Evolutionary conservation across 768 basidiomycete genomes (phyloP).

Genomic region (Phylloporus rhodoxanthus): DNA sequence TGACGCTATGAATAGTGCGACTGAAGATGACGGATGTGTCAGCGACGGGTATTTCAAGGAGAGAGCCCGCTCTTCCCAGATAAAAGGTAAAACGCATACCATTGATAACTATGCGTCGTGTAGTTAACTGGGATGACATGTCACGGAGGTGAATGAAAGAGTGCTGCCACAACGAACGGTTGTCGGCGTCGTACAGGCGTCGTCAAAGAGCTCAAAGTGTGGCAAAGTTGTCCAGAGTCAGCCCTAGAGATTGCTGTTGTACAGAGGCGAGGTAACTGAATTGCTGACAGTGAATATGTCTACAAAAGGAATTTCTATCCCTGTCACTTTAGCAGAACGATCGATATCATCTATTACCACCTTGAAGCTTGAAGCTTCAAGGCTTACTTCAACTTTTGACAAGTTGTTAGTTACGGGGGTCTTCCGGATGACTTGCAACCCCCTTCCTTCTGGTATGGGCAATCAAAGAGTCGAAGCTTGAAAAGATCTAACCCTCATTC

Average conservation of each 20-base stretch:
- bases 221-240: background rate
- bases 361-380: no score
- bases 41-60: slow-evolving; percentile 1
- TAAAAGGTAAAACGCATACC: slow-evolving; percentile 25
- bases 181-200: background rate
- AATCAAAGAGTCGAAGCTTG: no score
- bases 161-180: background rate
- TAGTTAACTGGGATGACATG: slow-evolving; percentile 30
- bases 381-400: no score
- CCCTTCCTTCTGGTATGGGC: no score
- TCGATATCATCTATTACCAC: no score
- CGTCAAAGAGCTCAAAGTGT: background rate
- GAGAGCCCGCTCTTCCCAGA: background rate
- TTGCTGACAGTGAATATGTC: background rate
- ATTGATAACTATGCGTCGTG: slow-evolving; percentile 43
- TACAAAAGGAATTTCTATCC: background rate
- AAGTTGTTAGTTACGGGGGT: no score
- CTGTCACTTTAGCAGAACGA: no score
- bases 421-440: no score
- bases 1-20: slow-evolving; percentile 46
- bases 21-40: slow-evolving; percentile 26
- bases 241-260: background rate
- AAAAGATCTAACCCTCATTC: no score
- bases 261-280: background rate
- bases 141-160: background rate